phyloP scores from a whole-genome alignment of 192 early-diverging fungal genomes.

The Geranomyces michiganensis region DNA sequence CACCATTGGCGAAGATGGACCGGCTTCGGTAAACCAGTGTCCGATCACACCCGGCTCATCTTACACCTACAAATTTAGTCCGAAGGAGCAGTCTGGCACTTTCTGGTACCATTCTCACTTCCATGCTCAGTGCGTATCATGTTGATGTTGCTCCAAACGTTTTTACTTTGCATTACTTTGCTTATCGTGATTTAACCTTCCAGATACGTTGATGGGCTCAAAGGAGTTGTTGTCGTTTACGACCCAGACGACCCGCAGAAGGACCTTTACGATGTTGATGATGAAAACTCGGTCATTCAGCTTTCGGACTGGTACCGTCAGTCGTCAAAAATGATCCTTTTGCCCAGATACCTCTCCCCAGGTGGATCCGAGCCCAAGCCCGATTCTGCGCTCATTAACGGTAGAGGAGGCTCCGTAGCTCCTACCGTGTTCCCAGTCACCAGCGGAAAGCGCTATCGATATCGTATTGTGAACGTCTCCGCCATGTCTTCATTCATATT shows the following conservation, averaged over 20 bases:
- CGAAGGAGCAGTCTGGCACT: constrained; percentile 71
- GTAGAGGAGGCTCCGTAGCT: not conserved
- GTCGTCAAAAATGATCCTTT: not conserved
- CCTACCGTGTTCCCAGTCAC: not conserved
- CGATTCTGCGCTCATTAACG: not conserved
- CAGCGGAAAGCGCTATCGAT: constrained; percentile 53
- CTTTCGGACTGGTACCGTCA: constrained; percentile 6
- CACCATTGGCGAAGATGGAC: not conserved
- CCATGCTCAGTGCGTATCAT: constrained; percentile 49
- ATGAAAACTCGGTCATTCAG: not conserved
- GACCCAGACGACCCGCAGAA: constrained; percentile 59
- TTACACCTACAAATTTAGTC: constrained; percentile 70
- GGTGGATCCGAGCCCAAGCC: constrained; percentile 1
- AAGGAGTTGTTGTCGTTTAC: constrained; percentile 71
- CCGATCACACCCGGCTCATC: constrained; percentile 63
- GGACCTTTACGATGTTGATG: constrained; percentile 39
- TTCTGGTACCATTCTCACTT: constrained; percentile 85
- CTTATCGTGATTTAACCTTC: too few species aligned
- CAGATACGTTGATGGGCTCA: constrained; percentile 74
- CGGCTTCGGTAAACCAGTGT: constrained; percentile 68
- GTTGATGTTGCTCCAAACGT: too few species aligned
- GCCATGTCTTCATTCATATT: constrained; percentile 76
- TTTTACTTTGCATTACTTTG: too few species aligned
- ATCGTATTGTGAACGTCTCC: constrained; percentile 81
- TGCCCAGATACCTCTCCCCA: not conserved